These are phyloP conservation scores for Melastoma malabathricum DNA, from an alignment of 345 rosid genomes.

Conservation along the genomic window DNA sequence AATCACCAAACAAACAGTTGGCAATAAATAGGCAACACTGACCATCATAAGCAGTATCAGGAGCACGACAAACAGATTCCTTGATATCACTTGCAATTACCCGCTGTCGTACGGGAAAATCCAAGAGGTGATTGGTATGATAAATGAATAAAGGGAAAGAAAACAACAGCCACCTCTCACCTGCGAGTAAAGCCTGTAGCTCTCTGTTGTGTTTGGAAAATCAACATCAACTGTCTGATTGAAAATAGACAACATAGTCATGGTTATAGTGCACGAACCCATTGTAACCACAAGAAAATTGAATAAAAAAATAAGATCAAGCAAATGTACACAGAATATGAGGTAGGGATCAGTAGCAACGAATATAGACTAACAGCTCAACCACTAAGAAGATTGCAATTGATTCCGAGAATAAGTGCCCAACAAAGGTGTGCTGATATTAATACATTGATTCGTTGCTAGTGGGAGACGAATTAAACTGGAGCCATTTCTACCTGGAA, in stretches of 20 bases:
- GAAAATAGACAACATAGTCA: not conserved
- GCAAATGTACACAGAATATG: too few relatives aligned
- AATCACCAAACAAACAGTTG: too few relatives aligned
- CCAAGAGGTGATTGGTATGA: conserved; percentile 7
- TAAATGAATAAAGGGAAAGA: not conserved
- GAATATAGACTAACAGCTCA: too few relatives aligned
- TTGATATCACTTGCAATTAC: conserved; percentile 92
- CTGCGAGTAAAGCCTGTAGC: conserved; percentile 87
- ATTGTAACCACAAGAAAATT: too few relatives aligned
- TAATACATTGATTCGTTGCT: not conserved
- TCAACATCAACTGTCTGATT: conserved; percentile 63
- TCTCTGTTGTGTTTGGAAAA: conserved; percentile 78
- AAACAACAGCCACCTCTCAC: conserved; percentile 21
- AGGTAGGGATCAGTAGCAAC: too few relatives aligned
- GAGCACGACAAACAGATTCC: conserved; percentile 92
- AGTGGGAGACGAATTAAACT: too few relatives aligned
- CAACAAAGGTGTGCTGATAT: not conserved
- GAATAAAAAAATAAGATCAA: too few relatives aligned
- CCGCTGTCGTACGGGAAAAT: conserved; percentile 41
- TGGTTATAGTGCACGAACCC: too few relatives aligned
- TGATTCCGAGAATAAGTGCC: not conserved
- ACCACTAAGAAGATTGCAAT: too few relatives aligned
- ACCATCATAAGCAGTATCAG: conserved; percentile 98
- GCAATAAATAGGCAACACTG: not conserved
- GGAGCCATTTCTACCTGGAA: conserved; percentile 46